Evolutionary conservation across 2,329 filamentous ascomycete genomes (phyloP).

Genomic region (Fusarium virguliforme): DNA sequence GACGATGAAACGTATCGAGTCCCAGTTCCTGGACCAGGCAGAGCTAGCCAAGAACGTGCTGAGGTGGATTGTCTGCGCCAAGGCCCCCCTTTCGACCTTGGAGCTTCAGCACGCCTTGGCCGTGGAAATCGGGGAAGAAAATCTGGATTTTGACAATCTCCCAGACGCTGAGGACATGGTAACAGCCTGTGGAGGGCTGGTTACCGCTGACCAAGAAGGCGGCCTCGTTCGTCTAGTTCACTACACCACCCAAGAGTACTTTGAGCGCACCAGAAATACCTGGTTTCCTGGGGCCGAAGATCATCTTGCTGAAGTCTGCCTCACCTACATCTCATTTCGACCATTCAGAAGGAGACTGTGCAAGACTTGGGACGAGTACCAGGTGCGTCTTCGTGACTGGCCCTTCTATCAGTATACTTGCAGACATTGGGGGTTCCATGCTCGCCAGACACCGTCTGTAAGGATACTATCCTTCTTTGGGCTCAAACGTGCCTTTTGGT

Average conservation of each 20-base stretch:
- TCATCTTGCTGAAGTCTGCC: conserved; percentile 52
- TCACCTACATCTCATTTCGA: conserved; percentile 57
- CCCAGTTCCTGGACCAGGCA: conserved; percentile 52
- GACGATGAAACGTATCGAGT: conserved; percentile 60
- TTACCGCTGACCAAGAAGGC: conserved; percentile 58
- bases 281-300: conserved; percentile 55
- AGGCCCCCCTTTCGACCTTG: conserved; percentile 49
- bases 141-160: conserved; percentile 56
- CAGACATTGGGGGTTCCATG: background rate
- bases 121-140: conserved; percentile 45
- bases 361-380: background rate
- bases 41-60: conserved; percentile 58
- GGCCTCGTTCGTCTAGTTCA: conserved; percentile 61
- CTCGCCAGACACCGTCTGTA: background rate
- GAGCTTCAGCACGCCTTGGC: conserved; percentile 63
- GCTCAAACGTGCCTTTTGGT: background rate
- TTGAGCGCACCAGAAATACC: conserved; percentile 48
- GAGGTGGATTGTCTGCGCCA: conserved; percentile 59
- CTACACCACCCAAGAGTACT: conserved; percentile 63
- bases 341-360: conserved; percentile 33
- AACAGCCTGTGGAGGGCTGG: conserved; percentile 60
- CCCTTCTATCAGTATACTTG: background rate
- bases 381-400: background rate
- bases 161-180: conserved; percentile 53
- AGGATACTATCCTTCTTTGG: background rate